A percentile compares a stretch with the other conserved stretches of the same genome.
phyloP scores from a whole-genome alignment of 148 eudicot genomes.

The Gaultheria prostrata region DNA sequence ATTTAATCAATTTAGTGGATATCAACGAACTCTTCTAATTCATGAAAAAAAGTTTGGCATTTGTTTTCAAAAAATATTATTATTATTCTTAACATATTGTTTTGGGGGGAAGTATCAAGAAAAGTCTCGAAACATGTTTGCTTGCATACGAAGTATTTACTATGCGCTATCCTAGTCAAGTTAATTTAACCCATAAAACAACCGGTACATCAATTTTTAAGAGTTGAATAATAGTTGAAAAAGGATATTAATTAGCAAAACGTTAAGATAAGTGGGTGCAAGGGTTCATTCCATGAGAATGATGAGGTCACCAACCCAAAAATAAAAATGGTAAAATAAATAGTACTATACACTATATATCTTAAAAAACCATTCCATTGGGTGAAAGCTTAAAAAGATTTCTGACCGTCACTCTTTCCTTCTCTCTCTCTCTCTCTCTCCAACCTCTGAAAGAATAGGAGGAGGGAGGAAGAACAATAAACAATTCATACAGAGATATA shows the following conservation, averaged over 20 bases:
- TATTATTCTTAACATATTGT: too few relatives aligned
- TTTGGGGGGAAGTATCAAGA: background rate
- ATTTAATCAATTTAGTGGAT: too few relatives aligned
- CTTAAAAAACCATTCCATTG: conserved; percentile 13
- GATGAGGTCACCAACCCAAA: background rate
- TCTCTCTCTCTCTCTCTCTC: conserved; percentile 13
- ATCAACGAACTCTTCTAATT: too few relatives aligned
- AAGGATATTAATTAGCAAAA: background rate
- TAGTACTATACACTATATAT: background rate
- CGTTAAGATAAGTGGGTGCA: background rate
- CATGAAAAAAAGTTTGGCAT: too few relatives aligned
- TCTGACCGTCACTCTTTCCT: conserved; percentile 15
- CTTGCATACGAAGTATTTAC: background rate
- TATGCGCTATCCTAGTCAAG: background rate
- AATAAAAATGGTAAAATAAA: background rate
- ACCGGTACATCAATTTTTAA: background rate
- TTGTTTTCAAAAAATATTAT: too few relatives aligned
- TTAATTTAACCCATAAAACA: background rate
- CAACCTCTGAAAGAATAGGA: background rate
- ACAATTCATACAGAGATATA: background rate
- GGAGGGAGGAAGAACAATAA: conserved; percentile 1
- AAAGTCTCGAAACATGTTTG: background rate
- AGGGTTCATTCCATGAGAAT: background rate
- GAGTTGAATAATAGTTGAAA: background rate
- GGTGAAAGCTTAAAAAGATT: conserved; percentile 38